Percentiles rank a stretch among this genome's conserved stretches.
Conservation (phyloP, 192 early-diverging fungal genomes). For the Backusella psychrophila region DNA sequence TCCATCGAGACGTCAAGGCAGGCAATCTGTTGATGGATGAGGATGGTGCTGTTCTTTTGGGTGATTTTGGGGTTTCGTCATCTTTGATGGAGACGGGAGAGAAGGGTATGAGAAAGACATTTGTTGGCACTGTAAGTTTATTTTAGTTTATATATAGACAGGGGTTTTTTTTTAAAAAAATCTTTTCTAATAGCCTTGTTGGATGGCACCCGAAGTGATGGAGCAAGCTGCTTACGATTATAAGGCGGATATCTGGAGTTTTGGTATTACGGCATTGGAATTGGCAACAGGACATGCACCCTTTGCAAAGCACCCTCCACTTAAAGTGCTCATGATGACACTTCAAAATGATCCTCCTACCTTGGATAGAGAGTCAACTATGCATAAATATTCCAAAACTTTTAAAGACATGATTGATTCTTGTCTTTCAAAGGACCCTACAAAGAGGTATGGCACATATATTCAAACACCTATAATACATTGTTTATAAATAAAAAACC, state of each 20-base stretch:
- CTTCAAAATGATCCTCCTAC: slow-evolving; percentile 86
- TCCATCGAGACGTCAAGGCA: slow-evolving; percentile 73
- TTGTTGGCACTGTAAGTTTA: slow-evolving; percentile 63
- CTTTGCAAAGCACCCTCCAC: slow-evolving; percentile 83
- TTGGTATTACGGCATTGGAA: slow-evolving; percentile 87
- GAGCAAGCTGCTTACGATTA: slow-evolving; percentile 87
- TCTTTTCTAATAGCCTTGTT: slow-evolving; percentile 42
- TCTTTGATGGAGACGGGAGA: slow-evolving; percentile 67
- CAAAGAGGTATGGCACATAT: slow-evolving; percentile 46
- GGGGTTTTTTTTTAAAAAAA: background rate
- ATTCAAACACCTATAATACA: background rate
- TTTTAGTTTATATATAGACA: background rate
- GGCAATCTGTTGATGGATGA: slow-evolving; percentile 69
- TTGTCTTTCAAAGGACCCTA: slow-evolving; percentile 79
- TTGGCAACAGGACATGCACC: slow-evolving; percentile 86
- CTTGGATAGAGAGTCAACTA: slow-evolving; percentile 68
- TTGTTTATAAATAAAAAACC: no score
- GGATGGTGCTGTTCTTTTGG: slow-evolving; percentile 59
- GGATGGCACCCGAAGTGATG: slow-evolving; percentile 87
- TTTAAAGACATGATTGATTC: slow-evolving; percentile 88
- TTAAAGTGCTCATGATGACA: slow-evolving; percentile 90
- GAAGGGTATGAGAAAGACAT: slow-evolving; percentile 61
- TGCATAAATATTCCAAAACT: slow-evolving; percentile 70
- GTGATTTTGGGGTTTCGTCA: slow-evolving; percentile 70
- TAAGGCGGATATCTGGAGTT: slow-evolving; percentile 91